These are phyloP conservation scores for Calophaca sinica DNA, from an alignment of 306 rosid genomes.

Conservation along the genomic window DNA sequence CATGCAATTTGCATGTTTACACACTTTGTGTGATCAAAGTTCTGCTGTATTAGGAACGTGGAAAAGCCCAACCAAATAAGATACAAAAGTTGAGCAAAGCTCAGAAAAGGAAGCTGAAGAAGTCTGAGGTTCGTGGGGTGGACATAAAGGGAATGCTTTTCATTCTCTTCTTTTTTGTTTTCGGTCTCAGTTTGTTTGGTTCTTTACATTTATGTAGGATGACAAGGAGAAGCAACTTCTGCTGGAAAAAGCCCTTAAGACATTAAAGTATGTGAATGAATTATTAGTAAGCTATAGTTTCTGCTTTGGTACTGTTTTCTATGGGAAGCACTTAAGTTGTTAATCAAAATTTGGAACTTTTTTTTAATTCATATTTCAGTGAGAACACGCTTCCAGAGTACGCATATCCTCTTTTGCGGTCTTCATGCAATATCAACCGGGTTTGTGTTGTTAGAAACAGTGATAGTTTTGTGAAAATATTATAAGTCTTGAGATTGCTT, in stretches of 20 bases:
- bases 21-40: conserved; percentile 24
- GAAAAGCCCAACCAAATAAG: conserved; percentile 48
- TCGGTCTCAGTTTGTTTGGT: conserved; percentile 38
- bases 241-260: conserved; percentile 65
- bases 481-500: conserved; percentile 14
- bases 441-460: conserved; percentile 54
- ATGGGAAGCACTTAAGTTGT: background rate
- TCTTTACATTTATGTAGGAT: conserved; percentile 55
- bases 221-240: conserved; percentile 70
- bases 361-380: conserved; percentile 49
- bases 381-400: conserved; percentile 75
- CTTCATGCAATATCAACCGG: conserved; percentile 70
- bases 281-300: conserved; percentile 9
- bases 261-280: conserved; percentile 62
- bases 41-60: conserved; percentile 49
- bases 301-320: conserved; percentile 1
- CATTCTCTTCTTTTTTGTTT: conserved; percentile 35
- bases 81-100: conserved; percentile 71
- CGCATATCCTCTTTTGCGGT: conserved; percentile 74
- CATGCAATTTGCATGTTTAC: conserved; percentile 2
- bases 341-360: conserved; percentile 34
- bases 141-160: conserved; percentile 27
- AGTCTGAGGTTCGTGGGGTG: conserved; percentile 68
- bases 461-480: conserved; percentile 30
- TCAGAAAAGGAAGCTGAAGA: conserved; percentile 74